These are phyloP conservation scores for Parasarocladium wereldwijsianum DNA, from an alignment of 2,329 filamentous ascomycete species.

Conservation along the genomic window DNA sequence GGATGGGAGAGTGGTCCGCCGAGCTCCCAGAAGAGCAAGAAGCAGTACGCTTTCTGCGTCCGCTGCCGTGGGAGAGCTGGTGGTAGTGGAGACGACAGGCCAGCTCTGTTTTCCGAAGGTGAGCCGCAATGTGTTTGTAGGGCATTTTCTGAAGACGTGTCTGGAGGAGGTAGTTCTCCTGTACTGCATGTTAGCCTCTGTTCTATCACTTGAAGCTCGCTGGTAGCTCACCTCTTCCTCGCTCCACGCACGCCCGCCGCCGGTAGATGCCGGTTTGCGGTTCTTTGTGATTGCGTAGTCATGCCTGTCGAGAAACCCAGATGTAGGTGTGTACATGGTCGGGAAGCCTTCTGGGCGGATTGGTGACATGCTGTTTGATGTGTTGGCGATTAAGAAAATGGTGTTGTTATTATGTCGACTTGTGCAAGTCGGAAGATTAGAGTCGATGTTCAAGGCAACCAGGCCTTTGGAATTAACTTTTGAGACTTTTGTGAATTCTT, in stretches of 20 bases:
- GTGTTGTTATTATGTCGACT: background rate
- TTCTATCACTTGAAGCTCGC: background rate
- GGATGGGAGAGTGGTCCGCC: conserved; percentile 35
- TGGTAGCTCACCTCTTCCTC: conserved; percentile 57
- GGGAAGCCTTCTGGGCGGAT: conserved; percentile 29
- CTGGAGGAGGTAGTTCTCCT: conserved; percentile 76
- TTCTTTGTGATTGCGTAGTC: conserved; percentile 48
- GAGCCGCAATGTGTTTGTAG: conserved; percentile 77
- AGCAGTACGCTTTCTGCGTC: conserved; percentile 61
- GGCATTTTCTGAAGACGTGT: conserved; percentile 79
- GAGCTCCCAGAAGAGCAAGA: conserved; percentile 50
- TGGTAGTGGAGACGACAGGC: conserved; percentile 81
- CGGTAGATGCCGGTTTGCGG: conserved; percentile 54
- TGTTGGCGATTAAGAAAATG: background rate
- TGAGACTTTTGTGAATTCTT: background rate
- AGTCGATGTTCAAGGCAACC: background rate
- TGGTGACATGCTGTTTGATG: conserved; percentile 28
- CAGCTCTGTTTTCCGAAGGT: conserved; percentile 77
- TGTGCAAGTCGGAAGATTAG: conserved; percentile 10
- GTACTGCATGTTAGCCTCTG: conserved; percentile 4
- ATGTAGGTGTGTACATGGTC: conserved; percentile 32
- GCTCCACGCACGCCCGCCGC: conserved; percentile 69
- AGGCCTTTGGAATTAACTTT: background rate
- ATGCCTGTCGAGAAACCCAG: conserved; percentile 40
- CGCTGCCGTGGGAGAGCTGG: conserved; percentile 69